A percentile compares a stretch with the other conserved stretches of the same genome.
These are phyloP conservation scores for Candida sphagnicola DNA, from an alignment of 805 yeast genomes.

Conservation along the genomic window DNA sequence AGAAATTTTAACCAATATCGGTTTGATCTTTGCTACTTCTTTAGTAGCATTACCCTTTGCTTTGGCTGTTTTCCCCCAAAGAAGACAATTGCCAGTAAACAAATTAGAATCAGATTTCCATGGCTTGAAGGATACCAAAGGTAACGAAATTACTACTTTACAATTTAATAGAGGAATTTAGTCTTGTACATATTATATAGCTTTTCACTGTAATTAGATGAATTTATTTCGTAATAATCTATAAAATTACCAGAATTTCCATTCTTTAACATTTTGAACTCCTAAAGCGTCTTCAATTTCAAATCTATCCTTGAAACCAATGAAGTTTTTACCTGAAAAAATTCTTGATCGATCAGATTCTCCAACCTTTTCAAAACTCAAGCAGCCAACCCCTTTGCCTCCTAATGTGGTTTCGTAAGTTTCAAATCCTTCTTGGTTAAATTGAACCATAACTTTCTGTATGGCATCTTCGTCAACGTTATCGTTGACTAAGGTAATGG, in stretches of 20 bases:
- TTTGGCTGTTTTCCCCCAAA: slow-evolving; percentile 91
- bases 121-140: slow-evolving; percentile 57
- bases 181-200: slow-evolving; percentile 1
- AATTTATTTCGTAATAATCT: neutral
- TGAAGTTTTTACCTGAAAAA: slow-evolving; percentile 33
- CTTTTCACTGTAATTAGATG: neutral
- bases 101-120: slow-evolving; percentile 64
- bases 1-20: slow-evolving; percentile 75
- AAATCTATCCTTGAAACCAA: slow-evolving; percentile 34
- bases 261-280: slow-evolving; percentile 35
- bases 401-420: slow-evolving; percentile 80
- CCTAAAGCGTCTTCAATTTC: slow-evolving; percentile 49
- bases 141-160: slow-evolving; percentile 54
- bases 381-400: slow-evolving; percentile 79
- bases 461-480: slow-evolving; percentile 31
- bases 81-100: slow-evolving; percentile 55
- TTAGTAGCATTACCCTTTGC: slow-evolving; percentile 92
- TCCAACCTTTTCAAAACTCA: slow-evolving; percentile 14
- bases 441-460: slow-evolving; percentile 31
- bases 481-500: slow-evolving; percentile 72
- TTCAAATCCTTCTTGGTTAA: slow-evolving; percentile 54
- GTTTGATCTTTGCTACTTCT: slow-evolving; percentile 80
- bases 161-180: slow-evolving; percentile 94
- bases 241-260: slow-evolving; percentile 58
- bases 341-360: slow-evolving; percentile 9